These are phyloP conservation scores for Pelagophyceae sp. DNA, from an alignment of 352 stramenopile genomes.

Conservation along the genomic window DNA sequence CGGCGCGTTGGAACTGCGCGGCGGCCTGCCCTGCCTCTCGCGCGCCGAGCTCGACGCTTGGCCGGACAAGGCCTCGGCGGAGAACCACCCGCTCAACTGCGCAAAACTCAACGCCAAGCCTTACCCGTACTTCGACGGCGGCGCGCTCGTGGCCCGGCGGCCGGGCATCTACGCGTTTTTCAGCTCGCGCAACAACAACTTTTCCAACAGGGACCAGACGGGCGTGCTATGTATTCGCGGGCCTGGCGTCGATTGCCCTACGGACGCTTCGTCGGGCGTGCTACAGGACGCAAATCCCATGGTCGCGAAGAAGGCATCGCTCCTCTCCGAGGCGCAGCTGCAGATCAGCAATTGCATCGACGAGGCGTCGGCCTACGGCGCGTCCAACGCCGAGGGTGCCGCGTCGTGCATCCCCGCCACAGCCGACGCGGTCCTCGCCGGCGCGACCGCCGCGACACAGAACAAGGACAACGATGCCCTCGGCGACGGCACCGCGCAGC, in stretches of 20 bases:
- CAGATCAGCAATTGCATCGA: conserved; percentile 29
- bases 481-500: conserved; percentile 32
- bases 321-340: background rate
- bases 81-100: conserved; percentile 40
- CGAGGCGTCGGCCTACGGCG: conserved; percentile 21
- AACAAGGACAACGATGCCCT: conserved; percentile 34
- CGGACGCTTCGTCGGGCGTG: conserved; percentile 17
- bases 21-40: conserved; percentile 28
- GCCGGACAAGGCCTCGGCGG: conserved; percentile 32
- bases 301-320: conserved; percentile 18
- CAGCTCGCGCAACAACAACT: conserved; percentile 43
- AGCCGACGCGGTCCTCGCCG: conserved; percentile 11
- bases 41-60: conserved; percentile 33
- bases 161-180: conserved; percentile 33
- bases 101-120: conserved; percentile 39
- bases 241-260: background rate
- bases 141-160: conserved; percentile 25
- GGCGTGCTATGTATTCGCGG: conserved; percentile 30
- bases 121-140: conserved; percentile 42
- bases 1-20: conserved; percentile 12
- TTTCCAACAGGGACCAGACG: conserved; percentile 37
- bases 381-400: conserved; percentile 28
- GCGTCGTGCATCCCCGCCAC: conserved; percentile 21
- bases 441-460: conserved; percentile 26
- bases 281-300: conserved; percentile 30